Conservation (phyloP, 2,329 filamentous ascomycete genomes). For the Neocatenulostroma microsporum region DNA sequence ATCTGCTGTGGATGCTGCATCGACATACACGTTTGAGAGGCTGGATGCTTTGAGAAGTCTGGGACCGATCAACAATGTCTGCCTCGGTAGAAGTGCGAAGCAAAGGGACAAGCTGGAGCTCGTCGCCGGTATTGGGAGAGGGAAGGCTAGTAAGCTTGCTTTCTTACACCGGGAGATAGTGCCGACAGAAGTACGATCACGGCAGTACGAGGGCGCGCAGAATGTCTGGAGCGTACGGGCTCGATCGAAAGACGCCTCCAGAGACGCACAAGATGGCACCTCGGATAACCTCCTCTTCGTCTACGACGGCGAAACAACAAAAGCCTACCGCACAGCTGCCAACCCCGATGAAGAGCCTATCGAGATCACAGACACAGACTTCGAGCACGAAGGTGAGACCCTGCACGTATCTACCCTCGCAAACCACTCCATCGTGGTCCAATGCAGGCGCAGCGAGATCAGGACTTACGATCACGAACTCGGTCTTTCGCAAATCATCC, state of each 20-base stretch:
- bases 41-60: conserved; percentile 72
- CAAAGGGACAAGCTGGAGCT: conserved; percentile 40
- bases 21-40: conserved; percentile 58
- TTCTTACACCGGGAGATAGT: conserved; percentile 71
- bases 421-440: conserved; percentile 72
- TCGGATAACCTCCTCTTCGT: conserved; percentile 25
- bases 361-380: conserved; percentile 71
- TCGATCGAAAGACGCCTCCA: conserved; percentile 7
- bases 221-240: conserved; percentile 69
- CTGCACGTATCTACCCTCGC: conserved; percentile 78
- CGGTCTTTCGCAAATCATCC: conserved; percentile 80
- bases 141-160: conserved; percentile 61
- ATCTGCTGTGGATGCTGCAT: conserved; percentile 49
- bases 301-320: conserved; percentile 23
- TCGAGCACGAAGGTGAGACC: conserved; percentile 82
- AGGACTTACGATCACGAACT: conserved; percentile 90
- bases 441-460: conserved; percentile 78
- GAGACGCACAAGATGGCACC: conserved; percentile 1
- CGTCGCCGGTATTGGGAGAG: conserved; percentile 53
- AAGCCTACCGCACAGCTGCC: conserved; percentile 17
- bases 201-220: conserved; percentile 64
- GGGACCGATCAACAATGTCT: conserved; percentile 69
- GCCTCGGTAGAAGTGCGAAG: conserved; percentile 52
- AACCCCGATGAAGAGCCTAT: conserved; percentile 12
- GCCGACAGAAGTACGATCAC: conserved; percentile 60